Evolutionary conservation across 805 yeast genomes (phyloP).

Genomic region (Wickerhamomyces bisporus): DNA sequence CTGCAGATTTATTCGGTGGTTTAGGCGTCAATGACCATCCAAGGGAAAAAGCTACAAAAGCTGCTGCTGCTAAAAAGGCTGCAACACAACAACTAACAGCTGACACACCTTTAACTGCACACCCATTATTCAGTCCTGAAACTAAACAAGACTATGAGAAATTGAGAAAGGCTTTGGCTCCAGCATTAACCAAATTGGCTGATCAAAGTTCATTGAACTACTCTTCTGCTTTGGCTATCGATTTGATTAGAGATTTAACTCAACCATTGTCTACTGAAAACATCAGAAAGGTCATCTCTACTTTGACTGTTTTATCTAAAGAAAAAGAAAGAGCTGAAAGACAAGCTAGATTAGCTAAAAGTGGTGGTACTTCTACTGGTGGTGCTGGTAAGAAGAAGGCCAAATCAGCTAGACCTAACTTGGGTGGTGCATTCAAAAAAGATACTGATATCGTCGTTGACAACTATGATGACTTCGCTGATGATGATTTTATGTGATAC

Average conservation of each 20-base stretch:
- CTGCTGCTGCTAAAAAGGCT: conserved; percentile 31
- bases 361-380: conserved; percentile 83
- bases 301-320: conserved; percentile 72
- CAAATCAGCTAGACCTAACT: conserved; percentile 57
- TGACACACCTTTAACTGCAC: conserved; percentile 64
- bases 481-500: conserved; percentile 75
- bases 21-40: conserved; percentile 47
- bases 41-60: conserved; percentile 33
- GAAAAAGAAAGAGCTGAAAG: conserved; percentile 90
- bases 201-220: conserved; percentile 63
- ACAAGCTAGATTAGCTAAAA: conserved; percentile 72
- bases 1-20: conserved; percentile 87
- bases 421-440: conserved; percentile 59
- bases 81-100: conserved; percentile 31
- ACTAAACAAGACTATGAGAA: conserved; percentile 75
- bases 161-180: conserved; percentile 65
- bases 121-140: conserved; percentile 82
- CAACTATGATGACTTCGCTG: conserved; percentile 57
- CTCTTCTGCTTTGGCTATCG: conserved; percentile 72
- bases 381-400: conserved; percentile 97
- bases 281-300: conserved; percentile 78
- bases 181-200: conserved; percentile 55
- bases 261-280: conserved; percentile 79
- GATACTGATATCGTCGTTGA: conserved; percentile 54
- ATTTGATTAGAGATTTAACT: conserved; percentile 78